These are phyloP conservation scores for Leishmania major DNA, from an alignment of 208 protist species.

Conservation along the genomic window DNA sequence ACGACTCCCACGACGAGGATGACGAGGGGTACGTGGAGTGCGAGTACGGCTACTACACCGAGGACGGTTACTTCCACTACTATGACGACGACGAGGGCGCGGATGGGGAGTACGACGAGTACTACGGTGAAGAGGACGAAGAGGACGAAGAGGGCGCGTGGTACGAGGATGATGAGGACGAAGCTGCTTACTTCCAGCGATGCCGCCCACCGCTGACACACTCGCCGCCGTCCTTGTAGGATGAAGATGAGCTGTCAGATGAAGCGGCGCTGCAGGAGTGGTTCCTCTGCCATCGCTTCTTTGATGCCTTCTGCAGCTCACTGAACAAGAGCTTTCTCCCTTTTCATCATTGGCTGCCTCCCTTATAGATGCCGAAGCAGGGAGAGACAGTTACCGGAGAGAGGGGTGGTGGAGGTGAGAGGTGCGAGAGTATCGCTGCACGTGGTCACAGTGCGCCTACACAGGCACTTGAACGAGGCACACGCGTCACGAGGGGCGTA, in stretches of 20 bases:
- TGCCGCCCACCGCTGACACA: conserved; percentile 42
- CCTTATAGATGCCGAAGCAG: background rate
- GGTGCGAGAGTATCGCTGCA: background rate
- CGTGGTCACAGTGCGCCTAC: background rate
- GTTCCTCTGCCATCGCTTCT: background rate
- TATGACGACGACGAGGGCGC: conserved; percentile 37
- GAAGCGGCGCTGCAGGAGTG: background rate
- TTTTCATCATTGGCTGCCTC: background rate
- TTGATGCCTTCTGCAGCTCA: background rate
- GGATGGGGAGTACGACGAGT: conserved; percentile 23
- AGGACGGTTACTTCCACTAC: conserved; percentile 36
- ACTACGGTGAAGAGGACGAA: conserved; percentile 12
- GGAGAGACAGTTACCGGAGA: background rate
- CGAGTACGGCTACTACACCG: conserved; percentile 41
- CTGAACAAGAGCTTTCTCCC: background rate
- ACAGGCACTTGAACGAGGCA: background rate
- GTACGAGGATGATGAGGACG: conserved; percentile 23
- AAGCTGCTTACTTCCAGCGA: conserved; percentile 26
- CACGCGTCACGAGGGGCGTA: background rate
- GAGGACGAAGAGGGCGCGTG: conserved; percentile 8
- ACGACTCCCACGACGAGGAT: conserved; percentile 11
- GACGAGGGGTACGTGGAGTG: conserved; percentile 43
- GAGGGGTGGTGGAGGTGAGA: background rate
- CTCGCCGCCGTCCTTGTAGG: conserved; percentile 52
- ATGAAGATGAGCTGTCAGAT: background rate